Evolutionary conservation across 2,329 filamentous ascomycete species (phyloP).

Genomic region (Pseudogymnoascus sp.): DNA sequence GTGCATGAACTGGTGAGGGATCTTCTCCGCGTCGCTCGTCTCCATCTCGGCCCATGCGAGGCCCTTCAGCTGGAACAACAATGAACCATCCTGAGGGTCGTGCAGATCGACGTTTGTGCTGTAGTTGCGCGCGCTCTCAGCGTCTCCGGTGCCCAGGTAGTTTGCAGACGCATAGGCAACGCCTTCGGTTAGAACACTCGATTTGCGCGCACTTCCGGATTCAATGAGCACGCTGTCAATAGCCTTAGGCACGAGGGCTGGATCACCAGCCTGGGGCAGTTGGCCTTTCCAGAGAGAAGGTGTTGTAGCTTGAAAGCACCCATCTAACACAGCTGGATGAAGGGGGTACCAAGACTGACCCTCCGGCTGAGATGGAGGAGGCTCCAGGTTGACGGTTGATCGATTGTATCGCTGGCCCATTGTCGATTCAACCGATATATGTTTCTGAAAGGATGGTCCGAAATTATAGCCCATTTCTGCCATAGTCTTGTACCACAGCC

Average conservation of each 20-base stretch:
- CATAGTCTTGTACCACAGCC: slow-evolving; percentile 19
- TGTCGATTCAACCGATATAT: slow-evolving; percentile 19
- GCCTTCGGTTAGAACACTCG: slow-evolving; percentile 9
- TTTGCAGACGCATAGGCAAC: slow-evolving; percentile 11
- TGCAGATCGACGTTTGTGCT: slow-evolving; percentile 16
- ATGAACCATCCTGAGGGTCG: slow-evolving; percentile 17
- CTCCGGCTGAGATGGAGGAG: slow-evolving; percentile 15
- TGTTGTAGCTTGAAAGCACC: slow-evolving; percentile 27
- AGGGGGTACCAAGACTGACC: slow-evolving; percentile 29
- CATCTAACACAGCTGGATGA: slow-evolving; percentile 32
- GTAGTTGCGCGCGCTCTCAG: slow-evolving; percentile 16
- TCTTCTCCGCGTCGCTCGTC: not conserved
- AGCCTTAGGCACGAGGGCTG: slow-evolving; percentile 20
- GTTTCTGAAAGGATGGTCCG: slow-evolving; percentile 18
- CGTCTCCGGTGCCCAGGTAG: slow-evolving; percentile 14
- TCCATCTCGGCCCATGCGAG: slow-evolving; percentile 19
- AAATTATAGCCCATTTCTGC: slow-evolving; percentile 17
- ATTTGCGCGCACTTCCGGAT: slow-evolving; percentile 10
- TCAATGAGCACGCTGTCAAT: slow-evolving; percentile 23
- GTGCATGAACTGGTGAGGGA: slow-evolving; percentile 12
- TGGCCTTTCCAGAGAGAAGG: slow-evolving; percentile 22
- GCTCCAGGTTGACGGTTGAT: slow-evolving; percentile 19
- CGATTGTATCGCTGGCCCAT: slow-evolving; percentile 17
- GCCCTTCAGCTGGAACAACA: slow-evolving; percentile 22
- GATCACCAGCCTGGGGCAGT: slow-evolving; percentile 16